Evolutionary conservation across 495 filamentous ascomycete genomes (phyloP).

Genomic region (Cryomyces minteri): DNA sequence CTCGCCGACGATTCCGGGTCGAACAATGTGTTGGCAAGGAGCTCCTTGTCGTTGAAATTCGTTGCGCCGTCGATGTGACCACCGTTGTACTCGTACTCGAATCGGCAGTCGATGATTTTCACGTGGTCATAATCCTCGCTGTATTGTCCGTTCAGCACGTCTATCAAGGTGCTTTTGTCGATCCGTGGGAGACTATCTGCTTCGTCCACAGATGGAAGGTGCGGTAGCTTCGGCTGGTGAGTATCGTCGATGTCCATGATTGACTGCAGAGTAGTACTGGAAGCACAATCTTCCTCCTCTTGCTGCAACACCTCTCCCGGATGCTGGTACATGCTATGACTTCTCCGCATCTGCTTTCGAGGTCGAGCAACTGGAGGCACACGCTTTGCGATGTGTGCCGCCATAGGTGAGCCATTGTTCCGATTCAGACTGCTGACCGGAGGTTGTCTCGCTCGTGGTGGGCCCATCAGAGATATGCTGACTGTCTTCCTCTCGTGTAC

Average conservation of each 20-base stretch:
- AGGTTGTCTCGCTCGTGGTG: constrained; percentile 41
- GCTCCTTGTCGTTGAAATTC: constrained; percentile 92
- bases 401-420: constrained; percentile 51
- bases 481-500: constrained; percentile 44
- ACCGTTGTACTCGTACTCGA: constrained; percentile 96
- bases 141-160: constrained; percentile 76
- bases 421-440: constrained; percentile 31
- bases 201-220: constrained; percentile 52
- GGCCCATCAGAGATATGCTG: constrained; percentile 33
- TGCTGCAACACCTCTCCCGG: constrained; percentile 68
- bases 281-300: constrained; percentile 34
- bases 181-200: constrained; percentile 79
- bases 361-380: constrained; percentile 37
- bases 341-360: constrained; percentile 74
- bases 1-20: constrained; percentile 26
- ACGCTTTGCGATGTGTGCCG: constrained; percentile 47
- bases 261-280: constrained; percentile 35
- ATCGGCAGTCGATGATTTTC: constrained; percentile 86
- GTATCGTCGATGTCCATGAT: constrained; percentile 60
- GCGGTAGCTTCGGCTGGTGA: constrained; percentile 57
- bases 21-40: constrained; percentile 63
- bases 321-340: constrained; percentile 93
- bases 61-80: constrained; percentile 85
- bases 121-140: constrained; percentile 52
- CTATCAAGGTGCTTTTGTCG: constrained; percentile 53